These are phyloP conservation scores for Ophiocordyceps sinensis DNA, from an alignment of 2,329 filamentous ascomycete genomes.

Conservation along the genomic window DNA sequence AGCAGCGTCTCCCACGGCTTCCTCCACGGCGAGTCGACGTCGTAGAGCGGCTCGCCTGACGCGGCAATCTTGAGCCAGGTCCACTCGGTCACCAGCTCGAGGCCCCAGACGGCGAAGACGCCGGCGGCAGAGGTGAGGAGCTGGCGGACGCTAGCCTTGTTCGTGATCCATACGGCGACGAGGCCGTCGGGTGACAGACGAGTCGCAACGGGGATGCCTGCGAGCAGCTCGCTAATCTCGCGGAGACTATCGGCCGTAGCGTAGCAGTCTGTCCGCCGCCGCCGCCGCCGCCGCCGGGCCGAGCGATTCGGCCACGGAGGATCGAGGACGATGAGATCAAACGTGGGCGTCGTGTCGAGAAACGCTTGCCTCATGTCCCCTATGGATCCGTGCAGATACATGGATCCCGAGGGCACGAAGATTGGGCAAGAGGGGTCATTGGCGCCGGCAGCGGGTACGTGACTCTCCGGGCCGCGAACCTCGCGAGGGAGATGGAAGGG, in stretches of 20 bases:
- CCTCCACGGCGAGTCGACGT: conserved; percentile 46
- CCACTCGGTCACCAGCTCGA: conserved; percentile 57
- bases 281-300: conserved; percentile 34
- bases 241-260: conserved; percentile 27
- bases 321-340: conserved; percentile 58
- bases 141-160: conserved; percentile 45
- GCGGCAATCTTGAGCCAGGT: conserved; percentile 63
- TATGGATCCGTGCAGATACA: conserved; percentile 34
- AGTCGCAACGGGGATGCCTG: conserved; percentile 38
- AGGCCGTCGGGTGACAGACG: conserved; percentile 39
- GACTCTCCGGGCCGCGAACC: conserved; percentile 1
- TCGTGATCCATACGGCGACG: conserved; percentile 66
- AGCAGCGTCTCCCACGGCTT: conserved; percentile 67
- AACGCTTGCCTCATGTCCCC: conserved; percentile 25
- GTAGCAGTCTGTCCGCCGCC: conserved; percentile 28
- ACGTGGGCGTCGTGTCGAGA: conserved; percentile 29
- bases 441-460: neutral
- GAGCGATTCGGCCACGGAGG: conserved; percentile 75
- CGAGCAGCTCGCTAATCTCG: conserved; percentile 35
- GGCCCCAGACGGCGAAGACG: conserved; percentile 51
- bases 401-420: conserved; percentile 26
- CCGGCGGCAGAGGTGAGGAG: conserved; percentile 36
- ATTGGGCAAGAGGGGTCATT: conserved; percentile 1
- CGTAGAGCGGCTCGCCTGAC: conserved; percentile 48
- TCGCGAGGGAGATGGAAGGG: conserved; percentile 32